Percentiles rank a stretch among this genome's conserved stretches.
phyloP scores from a whole-genome alignment of 1,284 basidiomycete genomes.

The Ustilago xerochloae region DNA sequence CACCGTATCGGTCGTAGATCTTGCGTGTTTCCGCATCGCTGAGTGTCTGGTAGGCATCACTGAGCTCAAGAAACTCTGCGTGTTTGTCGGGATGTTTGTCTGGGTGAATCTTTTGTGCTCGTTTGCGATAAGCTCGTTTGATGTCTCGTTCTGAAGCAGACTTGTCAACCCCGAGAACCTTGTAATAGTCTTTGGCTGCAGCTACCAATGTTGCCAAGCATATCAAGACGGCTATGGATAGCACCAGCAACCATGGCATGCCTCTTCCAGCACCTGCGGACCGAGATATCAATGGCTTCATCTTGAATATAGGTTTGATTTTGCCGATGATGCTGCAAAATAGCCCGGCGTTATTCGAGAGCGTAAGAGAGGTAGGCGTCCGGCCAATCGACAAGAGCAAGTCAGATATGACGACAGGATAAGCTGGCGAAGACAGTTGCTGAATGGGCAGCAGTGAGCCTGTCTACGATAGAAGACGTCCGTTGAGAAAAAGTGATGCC shows the following conservation, averaged over 20 bases:
- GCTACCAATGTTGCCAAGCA: slow-evolving; percentile 40
- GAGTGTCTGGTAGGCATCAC: slow-evolving; percentile 66
- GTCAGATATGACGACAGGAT: too few relatives aligned
- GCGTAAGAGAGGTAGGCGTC: too few relatives aligned
- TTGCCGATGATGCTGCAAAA: too few relatives aligned
- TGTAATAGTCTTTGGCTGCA: slow-evolving; percentile 63
- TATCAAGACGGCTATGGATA: slow-evolving; percentile 18
- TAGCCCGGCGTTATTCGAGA: too few relatives aligned
- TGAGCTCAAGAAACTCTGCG: slow-evolving; percentile 69
- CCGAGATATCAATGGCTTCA: slow-evolving; percentile 43
- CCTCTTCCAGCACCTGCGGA: neutral
- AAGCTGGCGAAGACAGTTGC: too few relatives aligned
- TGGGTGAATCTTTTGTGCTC: slow-evolving; percentile 65
- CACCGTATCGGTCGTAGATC: slow-evolving; percentile 65
- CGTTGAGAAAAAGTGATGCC: too few relatives aligned
- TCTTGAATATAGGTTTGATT: neutral
- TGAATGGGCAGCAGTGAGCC: too few relatives aligned
- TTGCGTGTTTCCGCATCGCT: slow-evolving; percentile 59
- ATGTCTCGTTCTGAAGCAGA: slow-evolving; percentile 62
- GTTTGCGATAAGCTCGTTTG: slow-evolving; percentile 65
- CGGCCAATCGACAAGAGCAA: too few relatives aligned
- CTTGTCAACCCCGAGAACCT: slow-evolving; percentile 61
- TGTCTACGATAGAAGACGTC: too few relatives aligned
- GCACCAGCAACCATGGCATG: slow-evolving; percentile 17
- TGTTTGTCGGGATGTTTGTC: slow-evolving; percentile 68